Evolutionary conservation across 495 filamentous ascomycete genomes (phyloP), one percentile per base, ranked within the genome.

Genomic region (Tuber melanosporum): DNA sequence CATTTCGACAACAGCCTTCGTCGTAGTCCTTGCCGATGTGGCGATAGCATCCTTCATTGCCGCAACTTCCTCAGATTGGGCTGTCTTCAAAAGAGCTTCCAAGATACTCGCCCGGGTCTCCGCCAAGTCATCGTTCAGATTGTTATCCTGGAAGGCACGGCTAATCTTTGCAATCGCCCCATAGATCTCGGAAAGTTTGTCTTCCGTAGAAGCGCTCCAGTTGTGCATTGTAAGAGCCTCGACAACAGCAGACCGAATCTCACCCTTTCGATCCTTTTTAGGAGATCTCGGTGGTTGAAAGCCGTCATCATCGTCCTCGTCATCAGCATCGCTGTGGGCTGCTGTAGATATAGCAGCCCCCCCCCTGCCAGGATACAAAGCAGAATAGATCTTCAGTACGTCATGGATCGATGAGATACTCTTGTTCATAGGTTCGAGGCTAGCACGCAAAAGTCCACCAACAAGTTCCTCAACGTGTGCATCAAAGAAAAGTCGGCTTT

Each of bases 311-410:
- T 89, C 89, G 26, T 88, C 94, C 82, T 97, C 94, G 78, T 98
- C 95, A 78, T 98, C 95, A 2, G 95, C 95, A 85, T 98, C 95
- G 76, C 94, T 97, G 71, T 90, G 89, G 62, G 89, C 84, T 62
- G 91, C 90, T 15, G 87, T 88, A 71, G 91, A 91, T 83, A 78
- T 90, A 91, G 78, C 88, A 86, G 79, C 84, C 49, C 85, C 83
- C 73, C 85, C 83, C 69, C 85, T 80, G 73, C 82, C 86, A 20
- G 83, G 78, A 78, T 85, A 78, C 19, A 83, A 84, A n/a, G 83
- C 82, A 17, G 87, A 85, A 46, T 90, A 81, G 47, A 86, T 85
- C 72, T 85, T 86, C 71, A 97, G 83, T 26, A 88, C 89, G 26
- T 91, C 86, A 80, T 94, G 91, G 62, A 99, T 95, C 62, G 85